Conservation (phyloP, 2,329 filamentous ascomycete genomes). For the Cadophora luteo-olivacea region DNA sequence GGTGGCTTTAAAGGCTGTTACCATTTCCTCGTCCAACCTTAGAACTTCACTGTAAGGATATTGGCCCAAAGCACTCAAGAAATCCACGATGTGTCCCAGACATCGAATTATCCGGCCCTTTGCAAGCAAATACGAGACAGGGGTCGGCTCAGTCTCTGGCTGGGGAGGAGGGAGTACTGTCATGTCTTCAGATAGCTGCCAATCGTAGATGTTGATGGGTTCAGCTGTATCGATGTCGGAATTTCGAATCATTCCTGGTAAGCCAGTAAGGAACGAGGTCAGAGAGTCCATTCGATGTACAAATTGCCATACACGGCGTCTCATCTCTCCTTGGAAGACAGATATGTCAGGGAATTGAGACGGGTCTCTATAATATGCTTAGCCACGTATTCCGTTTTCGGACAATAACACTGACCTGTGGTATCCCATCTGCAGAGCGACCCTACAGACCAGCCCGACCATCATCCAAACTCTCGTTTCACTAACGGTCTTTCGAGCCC, state of each 20-base stretch:
- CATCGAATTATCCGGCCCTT: conserved; percentile 72
- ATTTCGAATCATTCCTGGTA: conserved; percentile 69
- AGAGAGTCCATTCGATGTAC: conserved; percentile 74
- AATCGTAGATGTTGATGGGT: conserved; percentile 78
- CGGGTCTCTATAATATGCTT: conserved; percentile 79
- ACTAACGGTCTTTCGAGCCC: conserved; percentile 72
- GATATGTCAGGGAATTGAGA: conserved; percentile 74
- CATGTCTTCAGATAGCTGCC: conserved; percentile 73
- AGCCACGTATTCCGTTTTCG: conserved; percentile 49
- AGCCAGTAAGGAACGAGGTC: conserved; percentile 72
- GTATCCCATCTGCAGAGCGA: conserved; percentile 60
- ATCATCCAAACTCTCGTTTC: conserved; percentile 59
- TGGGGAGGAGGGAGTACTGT: conserved; percentile 70
- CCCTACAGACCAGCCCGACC: conserved; percentile 56
- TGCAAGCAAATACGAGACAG: conserved; percentile 77
- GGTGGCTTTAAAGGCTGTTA: conserved; percentile 66
- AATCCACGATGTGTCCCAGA: conserved; percentile 73
- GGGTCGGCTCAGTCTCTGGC: conserved; percentile 72
- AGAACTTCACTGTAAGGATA: conserved; percentile 68
- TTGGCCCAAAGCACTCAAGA: conserved; percentile 55
- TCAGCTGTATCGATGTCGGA: conserved; percentile 76
- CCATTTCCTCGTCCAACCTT: conserved; percentile 64
- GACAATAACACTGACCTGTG: conserved; percentile 51
- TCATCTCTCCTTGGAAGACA: conserved; percentile 79
- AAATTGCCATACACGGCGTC: conserved; percentile 69